Percentiles rank a stretch among this genome's conserved stretches.
These are phyloP conservation scores for Colletotrichum truncatum DNA, from an alignment of 2,329 filamentous ascomycete genomes.

Conservation along the genomic window DNA sequence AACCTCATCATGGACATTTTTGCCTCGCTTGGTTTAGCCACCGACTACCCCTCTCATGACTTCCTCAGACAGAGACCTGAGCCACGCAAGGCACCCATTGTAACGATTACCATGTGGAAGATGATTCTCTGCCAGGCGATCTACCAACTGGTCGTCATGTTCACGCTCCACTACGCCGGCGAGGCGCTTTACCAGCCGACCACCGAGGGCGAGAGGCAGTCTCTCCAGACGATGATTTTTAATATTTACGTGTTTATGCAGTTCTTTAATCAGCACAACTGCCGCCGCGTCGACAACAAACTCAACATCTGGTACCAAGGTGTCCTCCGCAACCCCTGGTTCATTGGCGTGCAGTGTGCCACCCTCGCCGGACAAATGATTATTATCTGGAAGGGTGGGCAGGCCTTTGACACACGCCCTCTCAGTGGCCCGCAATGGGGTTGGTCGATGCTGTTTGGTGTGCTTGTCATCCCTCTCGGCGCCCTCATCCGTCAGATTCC, in stretches of 20 bases:
- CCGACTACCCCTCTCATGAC: constrained; percentile 46
- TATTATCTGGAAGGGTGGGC: constrained; percentile 76
- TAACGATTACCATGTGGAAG: constrained; percentile 82
- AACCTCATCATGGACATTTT: constrained; percentile 71
- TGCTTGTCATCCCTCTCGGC: constrained; percentile 71
- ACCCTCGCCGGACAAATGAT: constrained; percentile 77
- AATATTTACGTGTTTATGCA: constrained; percentile 93
- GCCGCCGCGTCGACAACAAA: constrained; percentile 82
- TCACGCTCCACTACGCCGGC: constrained; percentile 70
- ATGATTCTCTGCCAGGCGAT: constrained; percentile 82
- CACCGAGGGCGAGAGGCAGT: constrained; percentile 23
- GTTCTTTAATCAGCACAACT: constrained; percentile 87
- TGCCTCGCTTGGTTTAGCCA: constrained; percentile 59
- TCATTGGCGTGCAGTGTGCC: constrained; percentile 72
- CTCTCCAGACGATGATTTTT: constrained; percentile 77
- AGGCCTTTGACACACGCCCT: constrained; percentile 69
- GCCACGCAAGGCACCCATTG: constrained; percentile 45
- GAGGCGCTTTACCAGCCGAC: constrained; percentile 53
- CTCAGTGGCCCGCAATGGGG: constrained; percentile 75
- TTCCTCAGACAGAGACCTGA: constrained; percentile 44
- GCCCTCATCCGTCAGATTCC: constrained; percentile 52
- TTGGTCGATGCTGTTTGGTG: constrained; percentile 74
- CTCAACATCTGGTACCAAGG: constrained; percentile 84
- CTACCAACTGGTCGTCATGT: constrained; percentile 72
- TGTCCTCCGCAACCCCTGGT: constrained; percentile 79